Base-by-base conservation (phyloP, 768 basidiomycete species). In the Sporobolomyces pararoseus region DNA sequence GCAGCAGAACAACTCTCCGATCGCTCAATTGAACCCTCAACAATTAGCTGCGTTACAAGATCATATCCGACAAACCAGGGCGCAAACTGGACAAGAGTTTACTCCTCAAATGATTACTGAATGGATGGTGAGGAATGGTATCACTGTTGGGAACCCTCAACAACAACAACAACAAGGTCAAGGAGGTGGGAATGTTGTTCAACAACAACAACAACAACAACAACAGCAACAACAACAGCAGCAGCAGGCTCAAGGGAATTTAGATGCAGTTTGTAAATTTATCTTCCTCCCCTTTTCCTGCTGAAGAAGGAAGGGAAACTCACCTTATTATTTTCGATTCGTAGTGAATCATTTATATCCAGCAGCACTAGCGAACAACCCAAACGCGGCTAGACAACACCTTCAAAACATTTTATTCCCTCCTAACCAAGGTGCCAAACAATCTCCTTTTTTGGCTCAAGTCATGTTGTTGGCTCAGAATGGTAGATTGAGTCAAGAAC, bases 381-480 rank as follows among this genome's bases (percentile, higher is more conserved):
- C 64, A 1, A 25, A 32, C 14, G 66, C 66, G n/a, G 66, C 66
- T 14, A 51, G 63, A 14, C 51, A 44, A 4, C 71, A 73, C 44
- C 65, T 73, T 12, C 55, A 64, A 7, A 51, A 34, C 34, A 62
- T 67, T 58, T 65, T 73, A 29, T 73, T 73, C 65, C 72, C 72
- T 27, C 65, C 72, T 17, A 63, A 69, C 35, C 69, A 70, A 54
- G 57, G 32, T 2, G n/a, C 42, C 32, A 61, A 65, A 60, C 67
- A 73, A 60, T 58, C 47, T n/a, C 67, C 71, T 1, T 52, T 73
- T 50, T 35, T 73, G 7, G 46, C 51, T 29, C 67, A 66, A 42
- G 67, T 73, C 67, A 68, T 73, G 66, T 53, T 52, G n/a, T 67
- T 73, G 49, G 71, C 71, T 2, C 64, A 68, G 63, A 65, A 57